These are phyloP conservation scores for Arctium lappa DNA, from an alignment of 129 eudicot species.

Conservation along the genomic window DNA sequence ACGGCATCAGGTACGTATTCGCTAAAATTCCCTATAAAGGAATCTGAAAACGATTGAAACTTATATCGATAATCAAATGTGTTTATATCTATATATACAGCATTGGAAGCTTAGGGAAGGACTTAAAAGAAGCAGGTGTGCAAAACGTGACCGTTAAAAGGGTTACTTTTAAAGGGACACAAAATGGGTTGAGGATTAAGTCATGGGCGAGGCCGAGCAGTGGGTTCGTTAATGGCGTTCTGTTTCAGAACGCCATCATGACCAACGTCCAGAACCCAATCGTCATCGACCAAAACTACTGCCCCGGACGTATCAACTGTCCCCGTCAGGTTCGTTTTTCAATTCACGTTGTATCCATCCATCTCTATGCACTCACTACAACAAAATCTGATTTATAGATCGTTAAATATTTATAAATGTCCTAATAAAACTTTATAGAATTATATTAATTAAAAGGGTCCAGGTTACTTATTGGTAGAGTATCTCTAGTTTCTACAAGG, in stretches of 20 bases:
- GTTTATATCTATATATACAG: conserved; percentile 6
- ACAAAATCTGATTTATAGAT: no score
- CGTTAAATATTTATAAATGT: no score
- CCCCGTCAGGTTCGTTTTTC: conserved; percentile 39
- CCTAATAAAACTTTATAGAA: no score
- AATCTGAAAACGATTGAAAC: no score
- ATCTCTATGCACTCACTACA: no score
- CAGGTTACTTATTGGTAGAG: no score
- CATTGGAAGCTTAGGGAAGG: conserved; percentile 63
- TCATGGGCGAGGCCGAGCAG: conserved; percentile 63
- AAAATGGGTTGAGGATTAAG: conserved; percentile 58
- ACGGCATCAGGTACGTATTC: conserved; percentile 64
- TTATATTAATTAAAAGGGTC: no score
- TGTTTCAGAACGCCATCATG: conserved; percentile 48
- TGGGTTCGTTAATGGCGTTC: conserved; percentile 46
- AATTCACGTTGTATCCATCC: no score
- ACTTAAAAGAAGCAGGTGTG: conserved; percentile 49
- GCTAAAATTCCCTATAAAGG: no score
- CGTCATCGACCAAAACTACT: conserved; percentile 57
- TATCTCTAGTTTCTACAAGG: no score
- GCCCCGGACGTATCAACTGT: conserved; percentile 40
- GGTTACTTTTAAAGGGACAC: conserved; percentile 40
- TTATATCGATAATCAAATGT: background rate
- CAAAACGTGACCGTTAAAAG: conserved; percentile 58
- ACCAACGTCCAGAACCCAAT: conserved; percentile 52